These are phyloP conservation scores for Fraxinus albicans DNA, from an alignment of 305 asterid genomes.

Conservation along the genomic window DNA sequence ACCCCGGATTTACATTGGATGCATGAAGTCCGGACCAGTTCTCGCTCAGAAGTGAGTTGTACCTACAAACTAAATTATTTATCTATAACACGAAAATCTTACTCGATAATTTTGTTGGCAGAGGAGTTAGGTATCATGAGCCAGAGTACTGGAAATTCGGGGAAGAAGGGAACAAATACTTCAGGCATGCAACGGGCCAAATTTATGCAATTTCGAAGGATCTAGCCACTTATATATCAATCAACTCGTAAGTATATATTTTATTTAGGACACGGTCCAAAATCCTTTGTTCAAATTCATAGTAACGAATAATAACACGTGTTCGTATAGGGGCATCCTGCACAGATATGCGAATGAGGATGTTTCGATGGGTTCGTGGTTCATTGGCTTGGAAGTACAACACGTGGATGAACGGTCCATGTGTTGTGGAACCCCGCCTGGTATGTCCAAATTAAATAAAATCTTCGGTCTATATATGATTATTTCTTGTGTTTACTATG, in stretches of 20 bases:
- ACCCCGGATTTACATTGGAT: conserved; percentile 64
- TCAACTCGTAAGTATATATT: conserved; percentile 47
- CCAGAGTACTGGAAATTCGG: conserved; percentile 80
- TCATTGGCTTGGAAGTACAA: conserved; percentile 67
- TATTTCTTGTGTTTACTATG: background rate
- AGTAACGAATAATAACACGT: background rate
- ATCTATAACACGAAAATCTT: background rate
- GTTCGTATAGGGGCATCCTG: conserved; percentile 38
- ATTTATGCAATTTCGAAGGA: conserved; percentile 70
- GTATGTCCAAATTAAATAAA: conserved; percentile 21
- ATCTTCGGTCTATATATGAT: background rate
- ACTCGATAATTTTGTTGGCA: conserved; percentile 17
- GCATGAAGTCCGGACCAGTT: conserved; percentile 86
- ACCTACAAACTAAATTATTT: background rate
- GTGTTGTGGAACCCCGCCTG: conserved; percentile 78
- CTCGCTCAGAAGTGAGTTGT: conserved; percentile 52
- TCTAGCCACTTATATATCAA: conserved; percentile 61
- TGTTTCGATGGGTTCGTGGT: conserved; percentile 66
- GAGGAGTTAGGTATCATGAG: conserved; percentile 68
- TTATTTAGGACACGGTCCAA: too few relatives aligned
- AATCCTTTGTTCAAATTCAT: too few relatives aligned
- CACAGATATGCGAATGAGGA: conserved; percentile 70
- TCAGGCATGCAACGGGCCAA: conserved; percentile 84
- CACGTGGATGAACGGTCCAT: conserved; percentile 65
- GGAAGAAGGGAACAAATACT: conserved; percentile 75